A percentile compares a stretch with the other conserved stretches of the same genome.
phyloP scores from a whole-genome alignment of 495 filamentous ascomycete genomes.

The Xylaria intraflava region DNA sequence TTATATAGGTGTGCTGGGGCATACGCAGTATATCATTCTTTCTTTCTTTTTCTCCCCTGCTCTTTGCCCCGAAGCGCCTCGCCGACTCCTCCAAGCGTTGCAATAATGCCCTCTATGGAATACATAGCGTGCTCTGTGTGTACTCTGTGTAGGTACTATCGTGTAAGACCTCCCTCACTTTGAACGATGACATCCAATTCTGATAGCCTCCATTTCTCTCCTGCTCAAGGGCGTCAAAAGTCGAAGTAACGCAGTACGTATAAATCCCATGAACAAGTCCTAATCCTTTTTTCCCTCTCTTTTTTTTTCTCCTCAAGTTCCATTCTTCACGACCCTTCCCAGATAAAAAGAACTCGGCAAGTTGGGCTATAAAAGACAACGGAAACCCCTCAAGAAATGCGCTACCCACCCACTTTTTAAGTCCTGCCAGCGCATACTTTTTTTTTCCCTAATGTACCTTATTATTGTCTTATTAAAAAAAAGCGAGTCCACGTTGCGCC shows the following conservation, averaged over 20 bases:
- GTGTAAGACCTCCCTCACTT: neutral
- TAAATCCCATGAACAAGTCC: neutral
- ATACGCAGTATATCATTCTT: too few relatives aligned
- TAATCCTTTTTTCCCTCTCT: neutral
- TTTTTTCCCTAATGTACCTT: too few relatives aligned
- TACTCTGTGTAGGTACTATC: too few relatives aligned
- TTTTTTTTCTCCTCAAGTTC: neutral
- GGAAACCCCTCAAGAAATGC: neutral
- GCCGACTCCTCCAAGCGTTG: too few relatives aligned
- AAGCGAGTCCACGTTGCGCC: conserved; percentile 24
- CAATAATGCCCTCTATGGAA: too few relatives aligned
- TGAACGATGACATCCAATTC: neutral
- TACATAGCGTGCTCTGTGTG: too few relatives aligned
- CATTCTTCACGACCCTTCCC: too few relatives aligned
- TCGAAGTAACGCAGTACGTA: too few relatives aligned
- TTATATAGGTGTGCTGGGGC: too few relatives aligned
- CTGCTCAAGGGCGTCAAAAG: too few relatives aligned
- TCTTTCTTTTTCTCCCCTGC: too few relatives aligned
- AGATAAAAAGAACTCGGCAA: neutral
- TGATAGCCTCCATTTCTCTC: neutral
- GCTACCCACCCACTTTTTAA: neutral
- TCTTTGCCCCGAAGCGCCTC: too few relatives aligned
- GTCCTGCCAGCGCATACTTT: neutral
- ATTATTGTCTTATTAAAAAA: conserved; percentile 2
- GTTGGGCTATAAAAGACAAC: neutral